Evolutionary conservation across 2,329 filamentous ascomycete species (phyloP).

Genomic region (Hortaea werneckii): DNA sequence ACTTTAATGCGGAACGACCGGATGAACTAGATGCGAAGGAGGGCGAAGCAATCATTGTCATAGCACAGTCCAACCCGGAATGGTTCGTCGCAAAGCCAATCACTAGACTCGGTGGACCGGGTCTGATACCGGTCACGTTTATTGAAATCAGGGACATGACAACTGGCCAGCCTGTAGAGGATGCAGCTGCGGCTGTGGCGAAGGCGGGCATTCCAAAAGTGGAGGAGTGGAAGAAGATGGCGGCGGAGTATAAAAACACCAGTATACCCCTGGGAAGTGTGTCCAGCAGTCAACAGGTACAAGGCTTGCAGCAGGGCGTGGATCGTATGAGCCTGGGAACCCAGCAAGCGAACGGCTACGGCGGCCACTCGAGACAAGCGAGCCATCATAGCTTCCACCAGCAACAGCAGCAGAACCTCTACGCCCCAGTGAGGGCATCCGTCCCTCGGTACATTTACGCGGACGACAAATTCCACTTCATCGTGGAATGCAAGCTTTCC

Average conservation of each 20-base stretch:
- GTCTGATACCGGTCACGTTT: conserved; percentile 90
- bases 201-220: conserved; percentile 86
- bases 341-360: conserved; percentile 18
- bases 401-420: conserved; percentile 37
- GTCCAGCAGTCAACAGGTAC: conserved; percentile 33
- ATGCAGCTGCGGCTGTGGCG: conserved; percentile 75
- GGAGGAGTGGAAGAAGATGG: conserved; percentile 99
- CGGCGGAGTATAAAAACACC: conserved; percentile 97
- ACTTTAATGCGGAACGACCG: conserved; percentile 89
- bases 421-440: conserved; percentile 68
- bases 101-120: conserved; percentile 85
- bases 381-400: conserved; percentile 28
- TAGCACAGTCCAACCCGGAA: conserved; percentile 94
- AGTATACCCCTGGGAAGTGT: conserved; percentile 90
- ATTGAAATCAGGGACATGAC: conserved; percentile 94
- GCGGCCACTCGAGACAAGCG: conserved; percentile 21
- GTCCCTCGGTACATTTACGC: conserved; percentile 93
- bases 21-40: conserved; percentile 93
- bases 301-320: conserved; percentile 43
- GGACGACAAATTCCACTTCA: conserved; percentile 98
- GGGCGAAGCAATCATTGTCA: conserved; percentile 94
- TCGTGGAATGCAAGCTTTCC: conserved; percentile 83
- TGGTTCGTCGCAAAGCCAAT: conserved; percentile 99
- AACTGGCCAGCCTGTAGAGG: conserved; percentile 68
- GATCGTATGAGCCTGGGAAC: conserved; percentile 68